Conservation (phyloP, 1,139 yeast species). For the Pneumocystis sp. region DNA sequence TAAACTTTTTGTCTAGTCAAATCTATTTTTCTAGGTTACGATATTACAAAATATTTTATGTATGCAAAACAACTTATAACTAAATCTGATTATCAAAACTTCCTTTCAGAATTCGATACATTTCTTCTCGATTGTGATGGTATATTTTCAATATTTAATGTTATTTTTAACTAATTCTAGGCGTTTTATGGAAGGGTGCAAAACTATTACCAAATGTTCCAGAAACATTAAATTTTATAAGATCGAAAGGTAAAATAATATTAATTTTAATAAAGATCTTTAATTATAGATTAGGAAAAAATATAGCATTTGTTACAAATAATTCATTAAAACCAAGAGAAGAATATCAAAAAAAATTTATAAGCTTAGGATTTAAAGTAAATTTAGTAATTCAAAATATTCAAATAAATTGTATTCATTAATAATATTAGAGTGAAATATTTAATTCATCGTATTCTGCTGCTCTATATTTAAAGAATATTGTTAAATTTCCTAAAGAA, state of each 20-base stretch:
- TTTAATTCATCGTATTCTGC: slow-evolving; percentile 88
- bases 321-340: slow-evolving; percentile 80
- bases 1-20: neutral
- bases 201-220: slow-evolving; percentile 54
- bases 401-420: neutral
- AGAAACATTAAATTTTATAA: slow-evolving; percentile 48
- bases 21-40: neutral
- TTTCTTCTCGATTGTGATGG: slow-evolving; percentile 87
- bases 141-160: slow-evolving; percentile 19
- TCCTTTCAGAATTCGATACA: slow-evolving; percentile 55
- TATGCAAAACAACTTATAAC: neutral
- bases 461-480: slow-evolving; percentile 70
- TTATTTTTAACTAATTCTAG: slow-evolving; percentile 6
- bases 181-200: slow-evolving; percentile 76
- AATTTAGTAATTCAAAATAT: slow-evolving; percentile 2
- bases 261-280: neutral
- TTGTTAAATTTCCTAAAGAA: slow-evolving; percentile 51
- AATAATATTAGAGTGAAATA: slow-evolving; percentile 40
- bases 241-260: slow-evolving; percentile 20
- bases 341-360: slow-evolving; percentile 63
- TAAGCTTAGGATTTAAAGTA: slow-evolving; percentile 46
- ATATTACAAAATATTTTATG: neutral
- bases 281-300: slow-evolving; percentile 33
- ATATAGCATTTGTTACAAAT: slow-evolving; percentile 79
- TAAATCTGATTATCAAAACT: slow-evolving; percentile 16